phyloP scores from a whole-genome alignment of 345 rosid species.

The Microthlaspi erraticum region DNA sequence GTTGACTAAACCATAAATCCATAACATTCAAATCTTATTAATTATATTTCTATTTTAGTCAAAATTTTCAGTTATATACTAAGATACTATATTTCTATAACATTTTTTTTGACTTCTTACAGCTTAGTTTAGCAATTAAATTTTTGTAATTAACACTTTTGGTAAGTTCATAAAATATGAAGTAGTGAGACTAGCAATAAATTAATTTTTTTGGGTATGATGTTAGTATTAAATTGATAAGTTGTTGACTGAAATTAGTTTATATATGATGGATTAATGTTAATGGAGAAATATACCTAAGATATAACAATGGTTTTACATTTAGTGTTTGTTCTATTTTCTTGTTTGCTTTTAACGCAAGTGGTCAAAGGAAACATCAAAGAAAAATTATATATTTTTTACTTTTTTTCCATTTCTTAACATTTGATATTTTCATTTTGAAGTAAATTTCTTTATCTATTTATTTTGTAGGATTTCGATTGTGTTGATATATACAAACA shows the following conservation, averaged over 20 bases:
- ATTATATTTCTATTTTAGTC: too few species aligned
- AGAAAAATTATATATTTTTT: background rate
- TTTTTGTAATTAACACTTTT: too few species aligned
- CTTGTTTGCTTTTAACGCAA: background rate
- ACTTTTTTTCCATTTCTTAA: background rate
- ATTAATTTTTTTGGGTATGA: too few species aligned
- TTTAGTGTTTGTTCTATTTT: background rate
- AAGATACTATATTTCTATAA: too few species aligned
- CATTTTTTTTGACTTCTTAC: too few species aligned
- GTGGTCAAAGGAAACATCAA: background rate
- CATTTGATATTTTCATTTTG: background rate
- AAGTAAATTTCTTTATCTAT: background rate
- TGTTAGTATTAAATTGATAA: too few species aligned
- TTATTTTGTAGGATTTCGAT: slow-evolving; percentile 9
- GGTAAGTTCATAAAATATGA: too few species aligned
- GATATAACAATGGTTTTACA: background rate
- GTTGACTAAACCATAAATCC: too few species aligned
- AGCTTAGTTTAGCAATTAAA: too few species aligned
- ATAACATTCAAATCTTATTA: too few species aligned
- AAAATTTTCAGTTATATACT: too few species aligned
- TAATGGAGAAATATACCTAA: background rate
- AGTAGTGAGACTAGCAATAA: too few species aligned
- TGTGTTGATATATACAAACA: slow-evolving; percentile 32
- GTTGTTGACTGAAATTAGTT: background rate
- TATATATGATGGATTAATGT: background rate